Conservation (phyloP, 2,329 filamentous ascomycete species). For the Ascochyta pisi region DNA sequence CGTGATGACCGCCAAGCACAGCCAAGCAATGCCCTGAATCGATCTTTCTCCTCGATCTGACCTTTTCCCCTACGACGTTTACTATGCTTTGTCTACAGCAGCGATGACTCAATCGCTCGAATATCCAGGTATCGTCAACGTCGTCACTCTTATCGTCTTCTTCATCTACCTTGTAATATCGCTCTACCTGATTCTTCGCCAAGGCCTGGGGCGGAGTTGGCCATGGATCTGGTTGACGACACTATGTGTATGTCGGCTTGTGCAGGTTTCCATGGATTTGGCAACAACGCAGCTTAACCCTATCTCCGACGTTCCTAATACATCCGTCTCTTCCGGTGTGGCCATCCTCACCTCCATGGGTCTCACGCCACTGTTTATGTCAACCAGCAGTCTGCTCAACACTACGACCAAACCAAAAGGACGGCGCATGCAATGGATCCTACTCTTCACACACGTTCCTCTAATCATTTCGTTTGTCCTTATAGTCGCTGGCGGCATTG, state of each 20-base stretch:
- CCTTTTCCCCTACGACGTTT: slow-evolving; percentile 11
- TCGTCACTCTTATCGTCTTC: slow-evolving; percentile 43
- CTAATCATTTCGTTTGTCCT: slow-evolving; percentile 44
- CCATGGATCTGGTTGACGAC: slow-evolving; percentile 46
- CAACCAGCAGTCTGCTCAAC: slow-evolving; percentile 44
- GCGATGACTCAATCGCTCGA: slow-evolving; percentile 30
- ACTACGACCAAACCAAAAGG: slow-evolving; percentile 44
- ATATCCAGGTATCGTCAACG: slow-evolving; percentile 43
- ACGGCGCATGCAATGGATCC: slow-evolving; percentile 48
- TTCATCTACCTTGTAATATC: slow-evolving; percentile 40
- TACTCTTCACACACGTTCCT: slow-evolving; percentile 42
- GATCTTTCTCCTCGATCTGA: not conserved
- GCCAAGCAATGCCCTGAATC: not conserved
- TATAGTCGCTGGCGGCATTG: slow-evolving; percentile 46
- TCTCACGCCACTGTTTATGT: slow-evolving; percentile 46
- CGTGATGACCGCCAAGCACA: slow-evolving; percentile 6
- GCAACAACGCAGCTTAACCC: slow-evolving; percentile 41
- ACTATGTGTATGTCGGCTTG: slow-evolving; percentile 42
- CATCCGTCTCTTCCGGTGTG: slow-evolving; percentile 40
- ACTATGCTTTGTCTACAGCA: slow-evolving; percentile 29
- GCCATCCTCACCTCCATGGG: slow-evolving; percentile 47
- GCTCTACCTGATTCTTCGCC: slow-evolving; percentile 37
- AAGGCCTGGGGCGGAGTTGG: slow-evolving; percentile 43
- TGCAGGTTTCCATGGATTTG: slow-evolving; percentile 46
- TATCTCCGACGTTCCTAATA: slow-evolving; percentile 31